Percentiles rank a stretch among this genome's conserved stretches.
phyloP scores from a whole-genome alignment of 345 rosid species.

The Capsella bursapastoris region DNA sequence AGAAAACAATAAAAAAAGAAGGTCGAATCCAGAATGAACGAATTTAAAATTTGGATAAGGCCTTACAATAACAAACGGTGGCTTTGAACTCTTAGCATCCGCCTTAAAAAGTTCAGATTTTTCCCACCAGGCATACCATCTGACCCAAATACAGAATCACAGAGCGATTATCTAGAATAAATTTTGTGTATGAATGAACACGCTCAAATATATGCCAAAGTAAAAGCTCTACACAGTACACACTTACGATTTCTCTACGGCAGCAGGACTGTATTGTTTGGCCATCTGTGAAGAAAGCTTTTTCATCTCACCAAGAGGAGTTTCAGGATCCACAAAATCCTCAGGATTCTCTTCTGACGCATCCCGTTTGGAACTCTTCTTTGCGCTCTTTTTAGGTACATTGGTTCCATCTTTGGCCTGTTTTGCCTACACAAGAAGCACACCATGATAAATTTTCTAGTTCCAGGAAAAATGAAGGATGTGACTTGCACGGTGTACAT shows the following conservation, averaged over 20 bases:
- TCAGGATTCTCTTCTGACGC: slow-evolving; percentile 66
- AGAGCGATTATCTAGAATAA: slow-evolving; percentile 4
- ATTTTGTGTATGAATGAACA: neutral
- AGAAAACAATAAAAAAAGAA: slow-evolving; percentile 27
- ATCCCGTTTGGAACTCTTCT: slow-evolving; percentile 66
- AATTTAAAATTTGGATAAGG: slow-evolving; percentile 24
- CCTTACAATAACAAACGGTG: slow-evolving; percentile 78
- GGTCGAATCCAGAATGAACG: neutral
- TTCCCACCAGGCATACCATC: slow-evolving; percentile 99
- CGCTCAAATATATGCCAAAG: neutral
- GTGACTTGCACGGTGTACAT: neutral
- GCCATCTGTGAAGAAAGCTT: slow-evolving; percentile 82
- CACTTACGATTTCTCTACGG: slow-evolving; percentile 87
- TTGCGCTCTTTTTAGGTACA: slow-evolving; percentile 60
- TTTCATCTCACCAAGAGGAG: slow-evolving; percentile 78
- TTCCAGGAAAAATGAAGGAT: neutral
- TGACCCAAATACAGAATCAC: slow-evolving; percentile 42
- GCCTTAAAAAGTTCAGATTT: slow-evolving; percentile 69
- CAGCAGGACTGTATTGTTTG: slow-evolving; percentile 77
- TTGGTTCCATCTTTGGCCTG: slow-evolving; percentile 55
- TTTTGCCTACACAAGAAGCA: slow-evolving; percentile 52
- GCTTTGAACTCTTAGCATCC: slow-evolving; percentile 75
- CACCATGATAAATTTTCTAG: slow-evolving; percentile 3
- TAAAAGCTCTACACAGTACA: slow-evolving; percentile 24
- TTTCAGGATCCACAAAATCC: slow-evolving; percentile 81